These are phyloP conservation scores for Sporothrix phasma DNA, from an alignment of 2,329 filamentous ascomycete genomes.

Conservation along the genomic window DNA sequence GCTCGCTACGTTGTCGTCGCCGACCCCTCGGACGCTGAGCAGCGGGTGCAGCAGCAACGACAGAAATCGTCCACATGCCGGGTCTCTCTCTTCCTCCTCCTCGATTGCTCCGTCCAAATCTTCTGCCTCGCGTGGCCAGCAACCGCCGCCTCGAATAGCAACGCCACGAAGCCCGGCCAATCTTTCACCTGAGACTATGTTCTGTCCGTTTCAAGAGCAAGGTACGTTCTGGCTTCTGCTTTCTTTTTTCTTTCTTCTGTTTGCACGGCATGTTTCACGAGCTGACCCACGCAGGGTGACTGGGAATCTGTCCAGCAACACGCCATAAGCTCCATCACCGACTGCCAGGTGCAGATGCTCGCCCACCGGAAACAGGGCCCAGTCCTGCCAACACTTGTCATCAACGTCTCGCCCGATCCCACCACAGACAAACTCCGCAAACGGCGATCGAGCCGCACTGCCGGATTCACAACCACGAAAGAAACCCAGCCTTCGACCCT, in stretches of 20 bases:
- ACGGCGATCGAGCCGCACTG: conserved; percentile 53
- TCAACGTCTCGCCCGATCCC: conserved; percentile 43
- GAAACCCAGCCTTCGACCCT: conserved; percentile 40
- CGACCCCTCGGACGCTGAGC: conserved; percentile 28
- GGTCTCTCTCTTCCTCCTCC: not conserved
- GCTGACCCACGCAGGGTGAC: conserved; percentile 36
- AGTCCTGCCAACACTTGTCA: conserved; percentile 47
- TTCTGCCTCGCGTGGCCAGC: conserved; percentile 18
- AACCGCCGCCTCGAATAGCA: conserved; percentile 18
- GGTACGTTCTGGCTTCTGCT: conserved; percentile 27
- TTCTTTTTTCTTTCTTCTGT: not conserved
- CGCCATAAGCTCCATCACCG: conserved; percentile 40
- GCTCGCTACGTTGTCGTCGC: conserved; percentile 51
- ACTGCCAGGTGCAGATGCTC: conserved; percentile 49
- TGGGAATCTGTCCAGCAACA: conserved; percentile 45
- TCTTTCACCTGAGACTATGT: conserved; percentile 32
- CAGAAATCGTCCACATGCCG: conserved; percentile 5
- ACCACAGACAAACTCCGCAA: conserved; percentile 50
- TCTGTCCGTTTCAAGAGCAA: conserved; percentile 49
- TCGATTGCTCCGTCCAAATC: conserved; percentile 24
- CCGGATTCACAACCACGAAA: conserved; percentile 43
- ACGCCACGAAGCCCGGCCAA: conserved; percentile 26
- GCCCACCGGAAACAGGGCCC: conserved; percentile 53
- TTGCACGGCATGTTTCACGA: not conserved
- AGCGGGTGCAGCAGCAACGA: conserved; percentile 4